phyloP scores from a whole-genome alignment of 192 early-diverging fungal genomes.

The Mortierella claussenii region DNA sequence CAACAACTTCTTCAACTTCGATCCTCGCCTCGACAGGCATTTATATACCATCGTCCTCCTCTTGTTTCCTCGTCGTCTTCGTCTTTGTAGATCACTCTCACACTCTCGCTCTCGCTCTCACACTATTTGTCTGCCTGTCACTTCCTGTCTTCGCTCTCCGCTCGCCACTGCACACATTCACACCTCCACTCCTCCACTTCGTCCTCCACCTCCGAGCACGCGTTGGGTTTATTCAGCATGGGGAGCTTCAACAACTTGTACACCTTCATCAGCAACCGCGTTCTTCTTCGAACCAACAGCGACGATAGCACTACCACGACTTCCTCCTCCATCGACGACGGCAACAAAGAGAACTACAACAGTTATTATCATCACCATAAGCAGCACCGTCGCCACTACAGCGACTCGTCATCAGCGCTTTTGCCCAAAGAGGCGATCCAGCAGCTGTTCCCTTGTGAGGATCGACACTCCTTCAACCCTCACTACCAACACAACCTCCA shows the following conservation, averaged over 20 bases:
- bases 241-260: conserved; percentile 41
- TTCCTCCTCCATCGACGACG: background rate
- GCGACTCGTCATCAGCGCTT: conserved; percentile 14
- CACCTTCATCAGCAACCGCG: conserved; percentile 37
- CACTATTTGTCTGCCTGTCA: conserved; percentile 2
- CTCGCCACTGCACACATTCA: too few species aligned
- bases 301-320: background rate
- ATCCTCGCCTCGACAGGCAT: too few species aligned
- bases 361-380: background rate
- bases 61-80: background rate
- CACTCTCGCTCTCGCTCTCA: conserved; percentile 4
- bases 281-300: conserved; percentile 21
- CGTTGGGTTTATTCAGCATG: conserved; percentile 14
- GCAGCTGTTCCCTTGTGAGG: conserved; percentile 34
- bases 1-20: background rate
- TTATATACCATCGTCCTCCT: too few species aligned
- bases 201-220: background rate
- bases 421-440: conserved; percentile 29
- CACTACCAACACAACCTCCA: conserved; percentile 51
- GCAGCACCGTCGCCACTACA: conserved; percentile 18
- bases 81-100: background rate
- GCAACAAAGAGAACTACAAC: background rate
- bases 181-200: background rate
- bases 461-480: conserved; percentile 46
- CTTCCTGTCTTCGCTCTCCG: too few species aligned